These are phyloP conservation scores for Sporothrix humicola DNA, from an alignment of 2,329 filamentous ascomycete genomes.

Conservation along the genomic window DNA sequence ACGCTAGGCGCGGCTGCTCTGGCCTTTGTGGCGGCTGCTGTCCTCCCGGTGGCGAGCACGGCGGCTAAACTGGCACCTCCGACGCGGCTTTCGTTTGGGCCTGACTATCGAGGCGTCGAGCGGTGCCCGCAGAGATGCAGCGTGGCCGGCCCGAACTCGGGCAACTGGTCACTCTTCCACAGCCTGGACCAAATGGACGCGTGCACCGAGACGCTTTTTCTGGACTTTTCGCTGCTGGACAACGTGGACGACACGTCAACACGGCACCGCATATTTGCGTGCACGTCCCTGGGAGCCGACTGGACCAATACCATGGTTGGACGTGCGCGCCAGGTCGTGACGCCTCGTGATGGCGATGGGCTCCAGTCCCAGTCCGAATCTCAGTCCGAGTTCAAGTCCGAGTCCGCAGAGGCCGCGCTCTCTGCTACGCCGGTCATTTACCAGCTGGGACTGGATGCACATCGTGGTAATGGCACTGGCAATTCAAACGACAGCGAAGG, in stretches of 20 bases:
- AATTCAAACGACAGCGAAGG: no score
- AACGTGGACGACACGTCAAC: not conserved
- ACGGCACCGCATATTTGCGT: constrained; percentile 1
- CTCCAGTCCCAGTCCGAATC: no score
- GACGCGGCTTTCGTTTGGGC: not conserved
- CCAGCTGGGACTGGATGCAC: no score
- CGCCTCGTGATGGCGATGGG: no score
- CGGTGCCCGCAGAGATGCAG: constrained; percentile 10
- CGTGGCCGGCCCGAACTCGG: not conserved
- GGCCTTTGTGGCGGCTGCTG: not conserved
- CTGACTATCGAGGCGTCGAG: not conserved
- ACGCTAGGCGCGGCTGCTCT: not conserved
- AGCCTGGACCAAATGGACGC: constrained; percentile 9
- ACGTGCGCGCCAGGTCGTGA: no score
- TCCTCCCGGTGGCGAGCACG: not conserved
- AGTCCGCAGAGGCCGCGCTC: no score
- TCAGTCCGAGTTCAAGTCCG: no score
- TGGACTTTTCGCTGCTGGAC: not conserved
- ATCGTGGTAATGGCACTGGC: no score
- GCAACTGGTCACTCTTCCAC: constrained; percentile 18
- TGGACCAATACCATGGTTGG: no score
- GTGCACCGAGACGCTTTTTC: not conserved
- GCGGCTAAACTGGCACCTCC: not conserved
- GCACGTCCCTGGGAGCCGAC: not conserved
- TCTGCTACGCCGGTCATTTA: no score